These are phyloP conservation scores for Inga leiocalycina DNA, from an alignment of 306 rosid species.

Conservation along the genomic window DNA sequence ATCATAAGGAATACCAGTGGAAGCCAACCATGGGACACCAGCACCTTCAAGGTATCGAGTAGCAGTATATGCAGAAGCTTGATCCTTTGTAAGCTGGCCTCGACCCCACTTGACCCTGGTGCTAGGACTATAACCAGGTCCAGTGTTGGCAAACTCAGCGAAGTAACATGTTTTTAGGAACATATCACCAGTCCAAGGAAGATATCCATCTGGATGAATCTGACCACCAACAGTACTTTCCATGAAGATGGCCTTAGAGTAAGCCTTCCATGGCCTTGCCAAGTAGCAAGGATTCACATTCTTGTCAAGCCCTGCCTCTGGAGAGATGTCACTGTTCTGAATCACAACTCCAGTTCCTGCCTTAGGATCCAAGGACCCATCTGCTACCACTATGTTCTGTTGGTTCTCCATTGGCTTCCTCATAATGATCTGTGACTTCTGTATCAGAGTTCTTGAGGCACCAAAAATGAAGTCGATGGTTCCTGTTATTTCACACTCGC, in stretches of 20 bases:
- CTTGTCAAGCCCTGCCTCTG: constrained; percentile 38
- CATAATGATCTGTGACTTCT: constrained; percentile 53
- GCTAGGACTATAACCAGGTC: constrained; percentile 46
- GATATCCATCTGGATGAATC: constrained; percentile 46
- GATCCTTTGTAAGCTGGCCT: constrained; percentile 41
- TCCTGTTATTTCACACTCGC: constrained; percentile 79
- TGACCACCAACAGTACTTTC: constrained; percentile 53
- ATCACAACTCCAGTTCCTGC: constrained; percentile 54
- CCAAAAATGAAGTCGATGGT: constrained; percentile 86
- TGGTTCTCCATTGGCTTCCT: constrained; percentile 50
- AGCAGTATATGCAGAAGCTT: constrained; percentile 48
- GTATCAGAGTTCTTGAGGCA: constrained; percentile 47
- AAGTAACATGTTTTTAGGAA: constrained; percentile 44
- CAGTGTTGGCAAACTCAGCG: constrained; percentile 65
- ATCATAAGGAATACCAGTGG: constrained; percentile 39
- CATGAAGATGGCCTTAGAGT: constrained; percentile 58
- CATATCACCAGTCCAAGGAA: constrained; percentile 48
- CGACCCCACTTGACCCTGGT: constrained; percentile 63
- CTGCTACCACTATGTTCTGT: constrained; percentile 62
- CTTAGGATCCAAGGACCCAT: constrained; percentile 40
- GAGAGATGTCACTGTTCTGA: constrained; percentile 61
- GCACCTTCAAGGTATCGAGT: constrained; percentile 29
- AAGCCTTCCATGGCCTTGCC: constrained; percentile 82
- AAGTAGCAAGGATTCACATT: constrained; percentile 34
- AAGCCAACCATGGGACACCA: constrained; percentile 47